Base-by-base conservation (phyloP, 495 filamentous ascomycete species). In the Polyplosphaeria fusca region DNA sequence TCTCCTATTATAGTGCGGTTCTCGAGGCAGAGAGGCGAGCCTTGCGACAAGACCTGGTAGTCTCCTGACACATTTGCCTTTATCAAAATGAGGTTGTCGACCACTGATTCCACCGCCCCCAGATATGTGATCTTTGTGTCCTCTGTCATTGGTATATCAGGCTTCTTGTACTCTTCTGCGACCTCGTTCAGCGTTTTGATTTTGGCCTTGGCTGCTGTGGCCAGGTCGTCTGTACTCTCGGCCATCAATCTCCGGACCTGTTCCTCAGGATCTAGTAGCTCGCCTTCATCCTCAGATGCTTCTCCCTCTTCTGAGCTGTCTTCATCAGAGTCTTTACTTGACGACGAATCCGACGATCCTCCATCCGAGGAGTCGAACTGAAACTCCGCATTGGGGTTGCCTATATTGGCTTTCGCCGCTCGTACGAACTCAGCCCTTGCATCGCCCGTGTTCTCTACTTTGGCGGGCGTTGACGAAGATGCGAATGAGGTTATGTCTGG, bases 231-330 rank as follows among this genome's bases (percentile, higher is more conserved):
- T 42, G 89, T 86, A 5, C 82, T 86, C 74, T 82, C 87, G 45
- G 79, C 84, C 89, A 96, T 92, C 24, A 96, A 75, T 28, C 92
- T 80, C 9, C 83, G 81, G 1, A 86, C 87, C 60, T 88, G 84
- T 67, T 93, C 88, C 67, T 87, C 87, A 12, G 87, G 79, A 44
- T 82, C 84, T 16, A 94, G 77, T 24, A 89, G 77, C 13, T 83
- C 77, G 55, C 89, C 83, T 80, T 84, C 83, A 20, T 80, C 84
- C 11, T 12, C 9, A 9, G 44, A 57, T 11, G 52, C 52, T 25
- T 86, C 86, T 22, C 30, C 41, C 4, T 67, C 65, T 24, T 64
- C 65, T 9, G 59, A 64, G 45, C 81, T 81, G 48, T 84, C 83
- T 43, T 84, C 81, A 11, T 79, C 77, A 27, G 76, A 79, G 42